Base-by-base conservation (phyloP, 805 yeast species). In the Yarrowia bubula region DNA sequence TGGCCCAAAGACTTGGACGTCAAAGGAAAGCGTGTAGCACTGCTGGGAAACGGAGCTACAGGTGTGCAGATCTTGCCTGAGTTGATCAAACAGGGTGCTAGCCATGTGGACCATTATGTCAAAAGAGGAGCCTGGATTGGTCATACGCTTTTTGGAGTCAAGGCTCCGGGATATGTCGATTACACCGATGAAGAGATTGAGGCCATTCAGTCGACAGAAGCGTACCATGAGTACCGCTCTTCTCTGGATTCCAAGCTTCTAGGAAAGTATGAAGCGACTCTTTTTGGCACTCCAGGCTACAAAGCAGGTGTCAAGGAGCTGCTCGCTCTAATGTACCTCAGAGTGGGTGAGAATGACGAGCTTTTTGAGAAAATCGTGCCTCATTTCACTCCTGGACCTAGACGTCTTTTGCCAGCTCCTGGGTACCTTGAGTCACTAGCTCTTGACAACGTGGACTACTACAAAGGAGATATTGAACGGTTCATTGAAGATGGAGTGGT, bases 1-100 rank as follows among this genome's bases (percentile, higher is more conserved):
- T 76, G 77, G 75, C 71, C 76, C 43, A 68, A 66, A 8, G 67
- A 67, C 11, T 65, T 67, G 43, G 72, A 69, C 14, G 66, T 68
- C 41, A 66, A 39, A 38, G 73, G 68, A 31, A 74, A 76, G 60
- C 65, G 61, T 8, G 70, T 74, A 1, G 73, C 76, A n/a, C 68
- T 75, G 2, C 67, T 76, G 10, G 79, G 80, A 2, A 70, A 69
- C 50, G 75, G 77, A 8, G 70, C 78, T 0, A 71, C 75, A 3
- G 79, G 78, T 3, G 70, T 74, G 11, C 76, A 74, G 62, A 63
- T 71, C 8, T 66, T 72, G 18, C 75, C 75, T 5, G 61, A 65
- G 10, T 31, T 70, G 15, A 68, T 66, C 39, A 37, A 50, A 37
- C 61, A 55, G 42, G 66, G 67, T 1, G 72, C 66, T 10, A 65